Evolutionary conservation across 495 filamentous ascomycete genomes (phyloP).

Genomic region (Tuber umbilicatum): DNA sequence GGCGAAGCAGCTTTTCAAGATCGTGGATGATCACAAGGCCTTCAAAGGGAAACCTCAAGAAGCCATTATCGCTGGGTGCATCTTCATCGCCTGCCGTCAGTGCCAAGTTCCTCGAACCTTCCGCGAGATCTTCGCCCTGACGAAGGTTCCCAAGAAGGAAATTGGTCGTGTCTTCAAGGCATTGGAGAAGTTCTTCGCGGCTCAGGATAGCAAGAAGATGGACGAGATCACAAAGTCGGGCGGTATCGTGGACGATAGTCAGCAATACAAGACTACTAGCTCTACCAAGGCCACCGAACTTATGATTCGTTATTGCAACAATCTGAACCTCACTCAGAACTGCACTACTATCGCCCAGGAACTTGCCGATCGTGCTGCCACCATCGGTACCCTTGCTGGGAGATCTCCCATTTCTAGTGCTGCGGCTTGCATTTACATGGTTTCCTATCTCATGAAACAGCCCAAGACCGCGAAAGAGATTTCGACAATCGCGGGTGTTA

Average conservation of each 20-base stretch:
- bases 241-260: conserved; percentile 43
- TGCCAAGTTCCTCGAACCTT: conserved; percentile 81
- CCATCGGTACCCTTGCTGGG: conserved; percentile 72
- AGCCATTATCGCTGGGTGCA: conserved; percentile 87
- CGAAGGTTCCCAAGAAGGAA: conserved; percentile 92
- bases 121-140: conserved; percentile 82
- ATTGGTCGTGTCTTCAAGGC: conserved; percentile 93
- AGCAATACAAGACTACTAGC: conserved; percentile 60
- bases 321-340: conserved; percentile 61
- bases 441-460: conserved; percentile 72
- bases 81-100: conserved; percentile 95
- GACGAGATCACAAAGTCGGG: conserved; percentile 50
- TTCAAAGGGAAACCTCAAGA: conserved; percentile 95
- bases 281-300: conserved; percentile 79
- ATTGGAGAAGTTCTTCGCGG: conserved; percentile 75
- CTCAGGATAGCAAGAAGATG: conserved; percentile 52
- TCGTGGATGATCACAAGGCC: conserved; percentile 80
- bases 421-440: conserved; percentile 93
- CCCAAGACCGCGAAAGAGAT: conserved; percentile 79
- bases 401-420: conserved; percentile 91
- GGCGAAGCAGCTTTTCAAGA: conserved; percentile 89
- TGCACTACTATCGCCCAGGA: conserved; percentile 66
- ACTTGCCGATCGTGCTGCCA: conserved; percentile 65
- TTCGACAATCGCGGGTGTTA: conserved; percentile 70
- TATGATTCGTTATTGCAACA: conserved; percentile 79